Base-by-base conservation (phyloP, 1,284 basidiomycete species). In the Anthracocystis setariae region DNA sequence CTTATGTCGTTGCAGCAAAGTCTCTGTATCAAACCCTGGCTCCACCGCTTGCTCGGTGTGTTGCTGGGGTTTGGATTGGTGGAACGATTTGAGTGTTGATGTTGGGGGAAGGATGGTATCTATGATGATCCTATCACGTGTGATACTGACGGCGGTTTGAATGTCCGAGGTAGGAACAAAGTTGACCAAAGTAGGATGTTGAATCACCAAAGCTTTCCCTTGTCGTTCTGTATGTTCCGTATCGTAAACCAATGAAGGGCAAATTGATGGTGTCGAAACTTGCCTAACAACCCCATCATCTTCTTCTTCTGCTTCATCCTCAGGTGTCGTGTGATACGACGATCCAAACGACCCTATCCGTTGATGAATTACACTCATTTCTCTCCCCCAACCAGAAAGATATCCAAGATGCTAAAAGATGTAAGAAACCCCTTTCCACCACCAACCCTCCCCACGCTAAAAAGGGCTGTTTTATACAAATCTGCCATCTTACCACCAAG, bases 101-200 rank as follows among this genome's bases (percentile, higher is more conserved):
- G 67, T 71, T 2, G 76, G 76, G 0, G 76, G 76, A 15, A 73
- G 51, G 43, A 75, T 71, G 12, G 70, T 77, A 43, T 77, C 76
- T 25, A 77, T 76, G 32, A 77, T 55, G 24, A 75, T 56, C 3
- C 72, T 46, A 35, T 74, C 76, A 10, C 46, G 60, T 2, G 51
- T 58, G 18, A 68, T 48, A 35, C 73, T 71, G 18, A 77, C 69
- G 18, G 70, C 58, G 8, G 73, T 77, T 32, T 77, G 76, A 20
- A 73, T 56, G 33, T 73, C 52, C 7, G 54, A 35, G 2, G 73
- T 77, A 17, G 73, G 76, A 15, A 77, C 73, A 45, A 77, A 75
- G 42, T 58, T 64, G 45, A 77, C 76, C 0, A 52, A 37, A 0
- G 69, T 72, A 8, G 69, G 63, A 7, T 64, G 53, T 8, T 52